phyloP scores from a whole-genome alignment of 169 alveolate species.

The Plasmodium gaboni region DNA sequence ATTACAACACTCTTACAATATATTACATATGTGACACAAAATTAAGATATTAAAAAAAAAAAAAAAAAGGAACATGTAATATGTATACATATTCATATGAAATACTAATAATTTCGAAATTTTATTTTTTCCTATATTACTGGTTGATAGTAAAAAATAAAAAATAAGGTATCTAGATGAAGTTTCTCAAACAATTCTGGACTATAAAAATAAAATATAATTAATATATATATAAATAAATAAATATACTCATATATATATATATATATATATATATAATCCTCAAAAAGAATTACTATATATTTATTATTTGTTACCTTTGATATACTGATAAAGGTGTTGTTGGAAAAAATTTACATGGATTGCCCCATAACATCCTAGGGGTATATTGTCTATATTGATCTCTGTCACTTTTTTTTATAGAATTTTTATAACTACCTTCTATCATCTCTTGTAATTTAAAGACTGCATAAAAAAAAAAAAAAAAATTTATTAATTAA shows the following conservation, averaged over 20 bases:
- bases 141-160: conserved; percentile 80
- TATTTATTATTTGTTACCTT: conserved; percentile 20
- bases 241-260: background rate
- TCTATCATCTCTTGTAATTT: conserved; percentile 61
- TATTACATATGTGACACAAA: background rate
- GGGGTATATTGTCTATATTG: conserved; percentile 61
- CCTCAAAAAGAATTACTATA: too few relatives aligned
- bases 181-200: conserved; percentile 71
- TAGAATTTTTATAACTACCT: conserved; percentile 61
- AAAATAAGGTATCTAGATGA: conserved; percentile 81
- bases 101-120: too few relatives aligned
- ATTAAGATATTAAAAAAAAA: too few relatives aligned
- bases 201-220: conserved; percentile 5
- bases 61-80: too few relatives aligned
- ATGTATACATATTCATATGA: too few relatives aligned
- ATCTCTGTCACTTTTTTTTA: conserved; percentile 69
- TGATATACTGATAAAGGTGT: conserved; percentile 61
- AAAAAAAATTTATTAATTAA: background rate
- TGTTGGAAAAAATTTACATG: conserved; percentile 57
- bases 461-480: conserved; percentile 11
- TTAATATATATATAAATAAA: background rate
- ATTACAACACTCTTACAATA: background rate
- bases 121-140: conserved; percentile 30
- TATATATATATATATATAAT: background rate
- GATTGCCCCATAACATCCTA: conserved; percentile 63